A percentile compares a stretch with the other conserved stretches of the same genome.
These are phyloP conservation scores for Anisodus acutangulus DNA, from an alignment of 257 asterid species.

Conservation along the genomic window DNA sequence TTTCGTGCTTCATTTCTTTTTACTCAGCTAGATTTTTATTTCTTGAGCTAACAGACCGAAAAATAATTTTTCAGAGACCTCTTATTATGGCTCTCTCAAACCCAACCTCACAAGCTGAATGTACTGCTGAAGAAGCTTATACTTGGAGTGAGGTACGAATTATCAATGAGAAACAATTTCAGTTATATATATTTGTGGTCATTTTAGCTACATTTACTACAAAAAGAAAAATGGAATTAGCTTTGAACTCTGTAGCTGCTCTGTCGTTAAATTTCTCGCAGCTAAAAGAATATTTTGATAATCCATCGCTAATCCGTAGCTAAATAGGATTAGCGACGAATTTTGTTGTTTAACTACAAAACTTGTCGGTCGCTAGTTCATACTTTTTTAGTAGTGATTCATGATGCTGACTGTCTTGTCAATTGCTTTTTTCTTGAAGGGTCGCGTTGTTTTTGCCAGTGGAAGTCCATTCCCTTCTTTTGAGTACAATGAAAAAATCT, in stretches of 20 bases:
- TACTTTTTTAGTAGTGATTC: background rate
- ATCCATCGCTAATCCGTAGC: too few species aligned
- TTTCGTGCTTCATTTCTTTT: conserved; percentile 22
- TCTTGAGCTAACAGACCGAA: background rate
- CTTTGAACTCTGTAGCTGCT: too few species aligned
- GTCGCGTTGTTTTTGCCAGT: conserved; percentile 85
- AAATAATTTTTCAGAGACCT: conserved; percentile 65
- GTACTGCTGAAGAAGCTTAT: conserved; percentile 99
- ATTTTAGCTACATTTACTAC: background rate
- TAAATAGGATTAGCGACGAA: too few species aligned
- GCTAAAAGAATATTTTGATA: too few species aligned
- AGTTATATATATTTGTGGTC: conserved; percentile 2
- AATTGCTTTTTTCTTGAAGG: conserved; percentile 47
- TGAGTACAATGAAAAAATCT: conserved; percentile 64
- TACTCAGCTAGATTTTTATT: background rate
- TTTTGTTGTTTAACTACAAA: too few species aligned
- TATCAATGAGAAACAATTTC: background rate
- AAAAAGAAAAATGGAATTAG: too few species aligned
- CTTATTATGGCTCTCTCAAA: conserved; percentile 97
- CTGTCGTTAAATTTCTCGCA: too few species aligned
- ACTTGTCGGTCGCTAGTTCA: too few species aligned
- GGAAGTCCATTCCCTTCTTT: conserved; percentile 98
- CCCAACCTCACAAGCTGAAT: conserved; percentile 97
- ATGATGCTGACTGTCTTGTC: conserved; percentile 2
- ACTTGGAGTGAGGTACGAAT: conserved; percentile 80